phyloP scores from a whole-genome alignment of 75 land plant species.

The Picea sitchensis region DNA sequence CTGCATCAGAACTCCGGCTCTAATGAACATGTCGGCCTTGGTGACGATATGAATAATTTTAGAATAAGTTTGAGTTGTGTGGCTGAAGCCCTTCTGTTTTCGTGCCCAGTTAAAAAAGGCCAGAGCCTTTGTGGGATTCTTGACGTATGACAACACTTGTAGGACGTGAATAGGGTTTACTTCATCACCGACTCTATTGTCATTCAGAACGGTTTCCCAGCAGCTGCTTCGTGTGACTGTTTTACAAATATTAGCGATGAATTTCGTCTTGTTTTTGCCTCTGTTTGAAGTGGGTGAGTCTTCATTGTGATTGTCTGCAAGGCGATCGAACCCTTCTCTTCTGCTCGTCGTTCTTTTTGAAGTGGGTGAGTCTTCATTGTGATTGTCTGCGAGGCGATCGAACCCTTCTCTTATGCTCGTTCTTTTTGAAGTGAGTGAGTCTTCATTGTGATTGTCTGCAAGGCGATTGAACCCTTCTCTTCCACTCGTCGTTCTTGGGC shows the following conservation, averaged over 20 bases:
- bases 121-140: neutral
- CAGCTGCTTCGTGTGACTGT: neutral
- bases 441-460: no score
- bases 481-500: no score
- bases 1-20: neutral
- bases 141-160: neutral
- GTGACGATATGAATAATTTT: neutral
- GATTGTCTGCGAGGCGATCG: no score
- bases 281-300: neutral
- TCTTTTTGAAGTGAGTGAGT: neutral
- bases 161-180: neutral
- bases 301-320: neutral
- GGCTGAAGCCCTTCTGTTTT: neutral
- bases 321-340: neutral
- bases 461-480: no score
- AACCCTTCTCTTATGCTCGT: no score
- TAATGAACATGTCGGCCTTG: neutral
- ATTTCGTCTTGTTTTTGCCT: neutral
- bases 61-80: neutral
- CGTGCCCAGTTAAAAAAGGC: conserved; percentile 1
- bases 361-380: neutral
- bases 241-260: neutral
- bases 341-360: neutral
- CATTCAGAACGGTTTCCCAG: neutral
- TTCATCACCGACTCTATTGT: neutral